Percentiles rank a stretch among this genome's conserved stretches.
Evolutionary conservation across 2,329 filamentous ascomycete genomes (phyloP).

Genomic region (Pseudogymnoascus sp.): DNA sequence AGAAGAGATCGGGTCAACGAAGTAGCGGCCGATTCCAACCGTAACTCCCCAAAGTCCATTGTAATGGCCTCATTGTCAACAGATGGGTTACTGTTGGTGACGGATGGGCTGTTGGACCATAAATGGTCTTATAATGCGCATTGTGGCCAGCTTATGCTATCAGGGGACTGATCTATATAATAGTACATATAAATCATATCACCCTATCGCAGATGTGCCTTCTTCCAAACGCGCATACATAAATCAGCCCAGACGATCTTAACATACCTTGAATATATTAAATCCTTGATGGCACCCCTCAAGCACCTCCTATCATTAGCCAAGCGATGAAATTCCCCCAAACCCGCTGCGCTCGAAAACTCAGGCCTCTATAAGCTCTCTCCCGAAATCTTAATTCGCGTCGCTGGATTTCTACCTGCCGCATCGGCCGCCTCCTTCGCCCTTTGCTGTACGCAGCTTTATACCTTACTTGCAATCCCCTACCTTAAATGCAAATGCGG

Average conservation of each 20-base stretch:
- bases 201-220: no score
- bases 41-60: no score
- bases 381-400: neutral
- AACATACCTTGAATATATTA: neutral
- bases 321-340: neutral
- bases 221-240: no score
- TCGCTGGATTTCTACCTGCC: neutral
- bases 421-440: neutral
- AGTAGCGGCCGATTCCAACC: no score
- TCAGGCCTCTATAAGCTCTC: neutral
- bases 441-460: neutral
- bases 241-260: no score
- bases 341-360: neutral
- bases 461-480: neutral
- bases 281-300: neutral
- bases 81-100: slow-evolving; percentile 33
- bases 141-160: neutral
- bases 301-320: neutral
- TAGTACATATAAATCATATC: neutral
- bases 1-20: no score
- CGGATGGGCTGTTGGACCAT: slow-evolving; percentile 33
- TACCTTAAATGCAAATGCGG: neutral
- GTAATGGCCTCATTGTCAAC: no score
- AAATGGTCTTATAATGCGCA: neutral
- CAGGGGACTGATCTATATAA: neutral